A percentile compares a stretch with the other conserved stretches of the same genome.
Evolutionary conservation across 768 basidiomycete species (phyloP).

Genomic region (Lentinula detonsa): DNA sequence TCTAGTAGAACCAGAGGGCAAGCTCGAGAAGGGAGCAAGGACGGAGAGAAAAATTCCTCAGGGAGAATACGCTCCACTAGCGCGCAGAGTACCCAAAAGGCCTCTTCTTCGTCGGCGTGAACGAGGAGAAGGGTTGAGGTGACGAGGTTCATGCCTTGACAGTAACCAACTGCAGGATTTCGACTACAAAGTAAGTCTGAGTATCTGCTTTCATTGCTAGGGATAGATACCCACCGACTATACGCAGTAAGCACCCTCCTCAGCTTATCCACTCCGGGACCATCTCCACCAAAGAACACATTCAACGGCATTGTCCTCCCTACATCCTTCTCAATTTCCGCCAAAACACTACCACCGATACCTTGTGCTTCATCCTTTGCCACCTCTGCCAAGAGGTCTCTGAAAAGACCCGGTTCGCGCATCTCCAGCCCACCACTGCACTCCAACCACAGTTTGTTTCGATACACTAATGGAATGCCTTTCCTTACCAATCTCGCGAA

Average conservation of each 20-base stretch:
- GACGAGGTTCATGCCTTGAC: slow-evolving; percentile 93
- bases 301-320: slow-evolving; percentile 90
- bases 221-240: slow-evolving; percentile 61
- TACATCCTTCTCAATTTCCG: slow-evolving; percentile 96
- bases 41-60: slow-evolving; percentile 90
- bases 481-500: slow-evolving; percentile 75
- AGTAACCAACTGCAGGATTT: slow-evolving; percentile 90
- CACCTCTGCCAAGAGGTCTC: slow-evolving; percentile 64
- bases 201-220: neutral
- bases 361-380: slow-evolving; percentile 20
- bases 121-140: slow-evolving; percentile 92
- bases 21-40: slow-evolving; percentile 86
- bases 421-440: slow-evolving; percentile 91
- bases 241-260: slow-evolving; percentile 88
- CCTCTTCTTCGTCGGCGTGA: slow-evolving; percentile 93
- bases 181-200: slow-evolving; percentile 43
- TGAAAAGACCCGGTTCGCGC: slow-evolving; percentile 86
- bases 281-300: slow-evolving; percentile 96
- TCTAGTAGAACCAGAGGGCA: slow-evolving; percentile 90
- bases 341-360: slow-evolving; percentile 38
- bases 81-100: slow-evolving; percentile 90
- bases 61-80: slow-evolving; percentile 89
- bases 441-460: slow-evolving; percentile 90
- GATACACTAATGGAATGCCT: slow-evolving; percentile 84
- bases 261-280: slow-evolving; percentile 88